Conservation (phyloP, 495 filamentous ascomycete genomes). For the Penicillium taxi region DNA sequence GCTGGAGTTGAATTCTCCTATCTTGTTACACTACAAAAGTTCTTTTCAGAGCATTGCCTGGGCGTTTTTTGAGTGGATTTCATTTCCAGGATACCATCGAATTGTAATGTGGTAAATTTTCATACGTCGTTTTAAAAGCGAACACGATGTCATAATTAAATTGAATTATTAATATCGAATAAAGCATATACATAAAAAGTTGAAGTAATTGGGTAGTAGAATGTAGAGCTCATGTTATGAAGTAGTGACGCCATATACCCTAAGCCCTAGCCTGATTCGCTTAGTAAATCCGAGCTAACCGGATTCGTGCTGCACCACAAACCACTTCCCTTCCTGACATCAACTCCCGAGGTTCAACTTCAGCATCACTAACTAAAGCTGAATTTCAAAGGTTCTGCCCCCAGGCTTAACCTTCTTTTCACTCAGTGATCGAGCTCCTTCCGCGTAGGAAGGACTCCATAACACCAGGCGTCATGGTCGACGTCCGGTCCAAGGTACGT, state of each 20-base stretch:
- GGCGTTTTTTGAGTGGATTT: constrained; percentile 3
- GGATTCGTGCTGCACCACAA: constrained; percentile 22
- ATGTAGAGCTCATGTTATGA: background rate
- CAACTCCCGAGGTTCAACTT: too few species aligned
- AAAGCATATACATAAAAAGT: too few species aligned
- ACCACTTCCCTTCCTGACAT: constrained; percentile 14
- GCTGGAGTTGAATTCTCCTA: constrained; percentile 1
- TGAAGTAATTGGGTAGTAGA: background rate
- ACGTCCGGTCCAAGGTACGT: constrained; percentile 46
- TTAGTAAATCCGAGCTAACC: constrained; percentile 22
- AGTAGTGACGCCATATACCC: constrained; percentile 22
- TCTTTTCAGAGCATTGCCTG: constrained; percentile 22
- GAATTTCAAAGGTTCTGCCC: constrained; percentile 35
- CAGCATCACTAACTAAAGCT: constrained; percentile 21
- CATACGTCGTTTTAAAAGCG: background rate
- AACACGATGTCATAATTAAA: background rate
- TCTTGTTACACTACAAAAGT: constrained; percentile 17
- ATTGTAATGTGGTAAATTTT: constrained; percentile 6
- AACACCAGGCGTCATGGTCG: constrained; percentile 44
- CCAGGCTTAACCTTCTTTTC: constrained; percentile 24
- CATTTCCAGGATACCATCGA: constrained; percentile 17
- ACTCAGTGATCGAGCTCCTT: constrained; percentile 42
- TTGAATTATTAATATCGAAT: too few species aligned
- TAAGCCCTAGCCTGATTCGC: constrained; percentile 24
- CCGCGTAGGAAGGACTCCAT: constrained; percentile 39